Evolutionary conservation across 1,139 yeast species (phyloP), one percentile per base, ranked within the genome.

Genomic region (Pneumocystis canis): DNA sequence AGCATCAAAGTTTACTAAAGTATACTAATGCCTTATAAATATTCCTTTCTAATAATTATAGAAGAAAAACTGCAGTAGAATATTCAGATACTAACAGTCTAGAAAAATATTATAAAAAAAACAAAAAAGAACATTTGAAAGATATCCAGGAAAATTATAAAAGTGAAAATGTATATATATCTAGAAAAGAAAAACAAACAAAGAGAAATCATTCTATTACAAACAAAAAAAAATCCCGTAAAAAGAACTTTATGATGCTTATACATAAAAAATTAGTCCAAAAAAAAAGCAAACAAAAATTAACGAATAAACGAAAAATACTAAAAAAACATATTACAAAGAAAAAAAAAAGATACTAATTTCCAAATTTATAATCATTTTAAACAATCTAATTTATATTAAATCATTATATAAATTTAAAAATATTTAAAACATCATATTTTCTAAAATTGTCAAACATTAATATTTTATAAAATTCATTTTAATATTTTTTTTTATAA

Each of bases 171-270:
- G 85, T 85, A 73, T 90, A 84, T 71, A 96, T 97, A 39, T 86
- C 96, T 20, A 83, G 84, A 73, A 86, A 83, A 77, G 95, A 96
- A 70, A 84, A 83, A 75, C 82, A 89, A 74, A 70, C 70, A 57
- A 73, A 71, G 18, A 92, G 85, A 59, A 78, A 77, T 66, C 96
- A 85, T 72, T 87, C 96, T 58, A 90, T 97, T 25, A 94, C 99
- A 18, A 92, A 92, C 75, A 84, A 83, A 75, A 97, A 94, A 75
- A 92, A 92, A 82, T 95, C 90, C 28, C 82, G 97, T 74, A 89
- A 89, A 89, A 92, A 92, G 96, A 94, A 92, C 77, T 92, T 89
- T 73, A 92, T 94, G 73, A 92, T 92, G 99, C 87, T 87, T 90
- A 87, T 92, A 70, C 99, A 92, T 76, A 92, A 92, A 78, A 82